Base-by-base conservation (phyloP, 75 land plant genomes). In the Larix kaempferi region DNA sequence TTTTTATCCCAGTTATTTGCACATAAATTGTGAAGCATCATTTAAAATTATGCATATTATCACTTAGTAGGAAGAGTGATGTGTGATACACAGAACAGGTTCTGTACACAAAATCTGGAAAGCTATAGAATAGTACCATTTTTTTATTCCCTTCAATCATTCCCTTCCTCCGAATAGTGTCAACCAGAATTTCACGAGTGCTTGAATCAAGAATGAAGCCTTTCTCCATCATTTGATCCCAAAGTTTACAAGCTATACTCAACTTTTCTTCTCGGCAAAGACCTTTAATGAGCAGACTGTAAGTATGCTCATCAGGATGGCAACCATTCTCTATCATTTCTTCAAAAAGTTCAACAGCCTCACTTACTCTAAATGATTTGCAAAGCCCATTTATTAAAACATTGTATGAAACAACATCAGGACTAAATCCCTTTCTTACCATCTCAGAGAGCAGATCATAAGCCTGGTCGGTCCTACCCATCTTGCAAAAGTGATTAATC, bases 161-260 rank as follows among this genome's bases (percentile, higher is more conserved):
- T n/a, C 84, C 86, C 10, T 27, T 61, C 73, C 44, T 80, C 22
- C 77, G 80, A 37, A 81, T 69, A 13, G 91, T 87, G 25, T 74
- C 61, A 3, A 89, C 80, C 52, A 89, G 74, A 52, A 77, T 82
- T 72, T 87, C 81, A 26, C 86, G 81, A 21, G 85, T 66, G 33
- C 60, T 57, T 65, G 63, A 72, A 22, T 91, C 93, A 77, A 89
- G 91, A 27, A 83, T 85, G 78, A 82, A 87, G 2, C 94, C 94
- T 58, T 82, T 83, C 78, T 85, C 88, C 89, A 91, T 87, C 94
- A 91, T 91, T 58, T 87, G 83, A 77, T 91, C 91, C 94, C 91
- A 89, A n/a, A 91, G 39, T n/a, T 59, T 76, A 82, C 87, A 82
- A 60, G 94, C 94, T 39, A 71, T 4, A 3, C 58, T 35, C 56